Evolutionary conservation across 148 eudicot species (phyloP), one percentile per base, ranked within the genome.

Genomic region (Cornus florida): DNA sequence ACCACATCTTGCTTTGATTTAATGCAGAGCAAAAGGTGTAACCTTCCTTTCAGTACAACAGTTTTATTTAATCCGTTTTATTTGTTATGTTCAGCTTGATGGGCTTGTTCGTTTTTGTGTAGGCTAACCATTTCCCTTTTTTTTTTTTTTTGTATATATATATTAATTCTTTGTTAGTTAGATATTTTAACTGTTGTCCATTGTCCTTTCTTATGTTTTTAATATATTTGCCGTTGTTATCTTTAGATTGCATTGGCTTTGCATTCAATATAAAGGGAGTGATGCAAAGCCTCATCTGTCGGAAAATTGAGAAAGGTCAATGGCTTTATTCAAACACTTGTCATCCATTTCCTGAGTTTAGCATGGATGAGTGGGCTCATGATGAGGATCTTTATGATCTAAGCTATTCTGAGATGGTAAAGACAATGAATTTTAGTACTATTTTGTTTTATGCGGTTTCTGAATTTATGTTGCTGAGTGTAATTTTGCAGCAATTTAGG

Each of bases 261-360:
- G 99, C 99, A 33, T 96, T 96, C 82, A 96, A 96, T 73, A 80
- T 81, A 57, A 96, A 94, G 86, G 98, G 99, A 84, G 91, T 87
- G 62, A 96, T 96, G 99, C 97, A 92, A 84, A 92, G 99, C 86
- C 99, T 98, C 68, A 93, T 93, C 83, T 96, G 99, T 83, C 91
- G 99, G 76, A 91, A 96, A 82, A 84, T 91, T 83, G 99, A 96
- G 89, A 96, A 96, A 84, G 99, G 99, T 62, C 99, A 91, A 78
- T 96, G 99, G 99, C 94, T 92, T 57, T 96, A 80, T 88, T 87
- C 97, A 59, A 98, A 93, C 77, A 91, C 90, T 82, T 81, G 88
- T 79, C 95, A 95, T 70, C 87, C 94, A 9, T 82, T 88, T 79
- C 78, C 90, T 2, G 98, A 94, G 70, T 74, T 89, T 64, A 91